Evolutionary conservation across 2,329 filamentous ascomycete species (phyloP).

Genomic region (Chaetomium globosum): DNA sequence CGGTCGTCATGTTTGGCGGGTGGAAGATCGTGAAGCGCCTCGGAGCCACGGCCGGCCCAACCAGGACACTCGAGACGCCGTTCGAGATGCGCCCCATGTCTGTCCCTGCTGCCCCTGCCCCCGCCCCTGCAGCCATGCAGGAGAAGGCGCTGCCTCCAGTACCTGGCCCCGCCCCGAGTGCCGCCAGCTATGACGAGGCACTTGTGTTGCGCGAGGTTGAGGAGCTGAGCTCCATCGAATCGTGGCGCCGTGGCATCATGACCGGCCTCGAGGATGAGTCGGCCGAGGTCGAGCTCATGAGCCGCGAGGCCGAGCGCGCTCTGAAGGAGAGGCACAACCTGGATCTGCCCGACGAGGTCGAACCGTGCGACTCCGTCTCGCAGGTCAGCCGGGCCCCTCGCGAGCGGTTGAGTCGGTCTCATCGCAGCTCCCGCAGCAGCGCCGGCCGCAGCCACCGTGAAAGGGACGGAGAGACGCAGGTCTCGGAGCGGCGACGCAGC

Average conservation of each 20-base stretch:
- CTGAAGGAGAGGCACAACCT: constrained; percentile 42
- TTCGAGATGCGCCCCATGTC: constrained; percentile 37
- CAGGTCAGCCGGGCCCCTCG: constrained; percentile 37
- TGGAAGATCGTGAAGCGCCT: constrained; percentile 97
- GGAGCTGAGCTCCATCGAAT: constrained; percentile 61
- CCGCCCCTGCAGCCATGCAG: constrained; percentile 12
- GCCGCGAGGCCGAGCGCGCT: constrained; percentile 56
- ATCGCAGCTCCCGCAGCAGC: constrained; percentile 28
- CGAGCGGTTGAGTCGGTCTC: constrained; percentile 39
- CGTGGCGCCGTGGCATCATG: constrained; percentile 60
- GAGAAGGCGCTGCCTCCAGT: constrained; percentile 17
- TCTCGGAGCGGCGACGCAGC: constrained; percentile 36
- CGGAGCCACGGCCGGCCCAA: constrained; percentile 44
- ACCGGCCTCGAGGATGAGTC: constrained; percentile 50
- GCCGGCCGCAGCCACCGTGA: constrained; percentile 22
- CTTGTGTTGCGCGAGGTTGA: constrained; percentile 55
- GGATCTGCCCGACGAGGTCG: constrained; percentile 37
- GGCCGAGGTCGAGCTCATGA: constrained; percentile 61
- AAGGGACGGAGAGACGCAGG: constrained; percentile 23
- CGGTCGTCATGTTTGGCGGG: constrained; percentile 90
- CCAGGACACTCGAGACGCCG: constrained; percentile 38
- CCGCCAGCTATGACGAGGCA: constrained; percentile 53
- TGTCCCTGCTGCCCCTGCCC: background rate
- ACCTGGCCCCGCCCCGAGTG: constrained; percentile 4
- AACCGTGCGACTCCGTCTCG: constrained; percentile 36